These are phyloP conservation scores for Cutaneotrichosporon daszewskae DNA, from an alignment of 1,284 basidiomycete species.

Conservation along the genomic window DNA sequence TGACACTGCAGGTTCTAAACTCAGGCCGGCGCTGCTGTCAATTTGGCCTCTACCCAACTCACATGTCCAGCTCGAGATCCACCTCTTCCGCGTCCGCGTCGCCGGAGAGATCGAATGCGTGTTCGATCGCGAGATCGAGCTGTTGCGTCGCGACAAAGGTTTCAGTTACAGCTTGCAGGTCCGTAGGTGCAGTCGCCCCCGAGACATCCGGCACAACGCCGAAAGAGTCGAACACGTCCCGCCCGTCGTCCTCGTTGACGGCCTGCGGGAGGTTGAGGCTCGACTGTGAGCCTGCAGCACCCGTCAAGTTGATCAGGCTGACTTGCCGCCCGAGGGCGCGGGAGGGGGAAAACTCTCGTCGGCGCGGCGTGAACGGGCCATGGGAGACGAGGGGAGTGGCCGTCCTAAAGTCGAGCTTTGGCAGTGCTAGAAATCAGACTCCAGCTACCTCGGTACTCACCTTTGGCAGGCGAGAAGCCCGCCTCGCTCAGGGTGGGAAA, in stretches of 20 bases:
- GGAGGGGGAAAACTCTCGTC: neutral
- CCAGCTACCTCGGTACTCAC: neutral
- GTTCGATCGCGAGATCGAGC: neutral
- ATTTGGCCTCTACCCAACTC: neutral
- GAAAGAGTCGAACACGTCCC: too few relatives aligned
- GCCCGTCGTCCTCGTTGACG: too few relatives aligned
- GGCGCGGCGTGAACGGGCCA: slow-evolving; percentile 6
- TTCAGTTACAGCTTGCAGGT: too few relatives aligned
- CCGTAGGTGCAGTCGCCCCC: too few relatives aligned
- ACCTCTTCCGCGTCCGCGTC: slow-evolving; percentile 1
- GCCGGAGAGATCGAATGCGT: neutral
- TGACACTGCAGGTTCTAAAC: neutral
- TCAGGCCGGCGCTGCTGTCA: neutral
- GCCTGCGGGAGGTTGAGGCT: too few relatives aligned
- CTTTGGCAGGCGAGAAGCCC: neutral
- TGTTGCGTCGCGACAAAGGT: too few relatives aligned
- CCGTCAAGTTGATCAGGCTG: too few relatives aligned
- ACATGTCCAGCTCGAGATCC: slow-evolving; percentile 7
- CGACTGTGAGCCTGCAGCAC: too few relatives aligned
- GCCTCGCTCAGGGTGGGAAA: slow-evolving; percentile 1
- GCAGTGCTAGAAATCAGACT: neutral
- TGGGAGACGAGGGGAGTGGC: slow-evolving; percentile 6
- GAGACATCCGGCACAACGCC: too few relatives aligned
- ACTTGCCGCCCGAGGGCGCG: slow-evolving; percentile 6
- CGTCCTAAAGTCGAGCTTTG: slow-evolving; percentile 9